Conservation (phyloP, 257 asterid genomes). For the Cordia subcordata region DNA sequence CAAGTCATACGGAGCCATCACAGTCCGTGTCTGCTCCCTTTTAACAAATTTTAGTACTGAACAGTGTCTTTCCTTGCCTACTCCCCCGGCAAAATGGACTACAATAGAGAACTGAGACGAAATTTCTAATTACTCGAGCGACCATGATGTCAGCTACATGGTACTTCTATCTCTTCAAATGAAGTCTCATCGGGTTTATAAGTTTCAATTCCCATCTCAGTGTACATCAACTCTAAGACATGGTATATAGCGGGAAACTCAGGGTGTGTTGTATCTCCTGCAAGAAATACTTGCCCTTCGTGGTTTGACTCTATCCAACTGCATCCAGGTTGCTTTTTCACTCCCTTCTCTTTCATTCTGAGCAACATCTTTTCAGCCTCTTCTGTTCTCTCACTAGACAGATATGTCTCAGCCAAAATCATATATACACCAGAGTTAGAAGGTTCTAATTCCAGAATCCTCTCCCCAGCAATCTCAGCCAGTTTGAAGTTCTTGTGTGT, state of each 20-base stretch:
- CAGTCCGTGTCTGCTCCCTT: too few relatives aligned
- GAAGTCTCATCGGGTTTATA: not conserved
- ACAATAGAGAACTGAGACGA: too few relatives aligned
- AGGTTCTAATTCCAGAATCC: constrained; percentile 51
- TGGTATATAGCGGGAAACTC: constrained; percentile 33
- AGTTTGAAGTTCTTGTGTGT: constrained; percentile 41
- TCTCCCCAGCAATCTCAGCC: constrained; percentile 56
- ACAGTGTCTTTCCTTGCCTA: too few relatives aligned
- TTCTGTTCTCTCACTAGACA: constrained; percentile 45
- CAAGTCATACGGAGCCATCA: too few relatives aligned
- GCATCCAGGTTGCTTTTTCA: constrained; percentile 68
- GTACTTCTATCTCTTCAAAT: constrained; percentile 1
- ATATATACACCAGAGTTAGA: constrained; percentile 52
- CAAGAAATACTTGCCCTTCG: constrained; percentile 49
- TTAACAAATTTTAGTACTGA: too few relatives aligned
- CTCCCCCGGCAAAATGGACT: too few relatives aligned
- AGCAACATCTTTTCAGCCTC: constrained; percentile 42
- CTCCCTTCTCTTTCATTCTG: constrained; percentile 54
- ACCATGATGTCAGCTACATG: not conserved
- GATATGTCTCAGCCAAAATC: constrained; percentile 55
- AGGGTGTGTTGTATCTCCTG: constrained; percentile 50
- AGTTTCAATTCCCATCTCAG: constrained; percentile 28
- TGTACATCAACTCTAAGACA: constrained; percentile 34
- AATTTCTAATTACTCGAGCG: too few relatives aligned
- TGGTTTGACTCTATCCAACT: constrained; percentile 61